Conservation (phyloP, 1,139 yeast genomes). For the Pichia sp. region DNA sequence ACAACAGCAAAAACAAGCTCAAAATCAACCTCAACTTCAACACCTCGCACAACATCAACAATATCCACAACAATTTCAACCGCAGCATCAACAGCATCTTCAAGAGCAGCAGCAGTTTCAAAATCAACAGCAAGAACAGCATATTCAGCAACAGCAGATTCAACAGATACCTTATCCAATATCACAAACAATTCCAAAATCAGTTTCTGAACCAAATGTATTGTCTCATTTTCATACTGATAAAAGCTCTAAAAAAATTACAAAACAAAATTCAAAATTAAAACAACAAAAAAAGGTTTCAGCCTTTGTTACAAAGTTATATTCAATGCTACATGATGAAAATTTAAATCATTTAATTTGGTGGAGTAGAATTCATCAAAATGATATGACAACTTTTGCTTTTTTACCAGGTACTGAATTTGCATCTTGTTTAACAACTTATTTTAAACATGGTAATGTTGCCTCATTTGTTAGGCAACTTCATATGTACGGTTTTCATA, state of each 20-base stretch:
- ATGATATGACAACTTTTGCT: slow-evolving; percentile 50
- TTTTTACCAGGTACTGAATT: slow-evolving; percentile 62
- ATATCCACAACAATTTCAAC: no score
- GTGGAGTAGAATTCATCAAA: slow-evolving; percentile 66
- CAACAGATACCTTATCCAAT: no score
- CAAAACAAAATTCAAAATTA: slow-evolving; percentile 2
- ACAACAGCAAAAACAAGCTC: slow-evolving; percentile 1
- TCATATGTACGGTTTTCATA: slow-evolving; percentile 77
- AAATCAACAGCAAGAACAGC: neutral
- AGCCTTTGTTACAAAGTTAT: slow-evolving; percentile 60
- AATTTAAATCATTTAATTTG: slow-evolving; percentile 52
- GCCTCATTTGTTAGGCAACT: slow-evolving; percentile 72
- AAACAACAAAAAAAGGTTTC: slow-evolving; percentile 38
- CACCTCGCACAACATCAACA: neutral
- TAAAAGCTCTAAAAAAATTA: slow-evolving; percentile 3
- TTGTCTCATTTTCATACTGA: neutral
- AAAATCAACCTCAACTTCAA: neutral
- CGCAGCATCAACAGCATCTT: neutral
- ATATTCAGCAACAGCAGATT: no score
- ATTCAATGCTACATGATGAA: slow-evolving; percentile 54
- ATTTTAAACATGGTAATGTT: slow-evolving; percentile 72
- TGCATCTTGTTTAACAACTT: slow-evolving; percentile 53
- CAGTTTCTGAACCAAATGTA: slow-evolving; percentile 15
- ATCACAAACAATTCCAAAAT: slow-evolving; percentile 17
- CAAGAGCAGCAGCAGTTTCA: no score